Conservation (phyloP, 805 yeast genomes). For the Saturnispora halmiae region DNA sequence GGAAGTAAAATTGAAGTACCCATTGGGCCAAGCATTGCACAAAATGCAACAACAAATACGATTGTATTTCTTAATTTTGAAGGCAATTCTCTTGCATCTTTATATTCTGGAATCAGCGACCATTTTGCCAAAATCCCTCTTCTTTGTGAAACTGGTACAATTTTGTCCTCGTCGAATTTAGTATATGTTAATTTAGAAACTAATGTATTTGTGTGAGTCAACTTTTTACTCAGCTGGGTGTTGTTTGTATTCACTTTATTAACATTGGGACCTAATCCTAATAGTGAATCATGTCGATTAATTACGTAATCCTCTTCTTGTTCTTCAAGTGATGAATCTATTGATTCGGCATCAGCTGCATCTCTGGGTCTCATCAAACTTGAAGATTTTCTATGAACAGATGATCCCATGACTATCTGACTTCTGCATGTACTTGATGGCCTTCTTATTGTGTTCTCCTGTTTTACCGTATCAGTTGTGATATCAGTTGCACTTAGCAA, state of each 20-base stretch:
- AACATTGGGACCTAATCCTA: no score
- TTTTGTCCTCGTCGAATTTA: conserved; percentile 20
- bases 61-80: conserved; percentile 39
- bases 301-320: no score
- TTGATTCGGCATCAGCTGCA: background rate
- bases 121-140: conserved; percentile 51
- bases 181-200: conserved; percentile 16
- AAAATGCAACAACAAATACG: conserved; percentile 58
- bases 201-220: conserved; percentile 9
- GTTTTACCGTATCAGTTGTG: background rate
- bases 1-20: conserved; percentile 80
- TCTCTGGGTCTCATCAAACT: background rate
- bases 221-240: conserved; percentile 3
- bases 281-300: no score
- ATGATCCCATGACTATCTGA: conserved; percentile 3
- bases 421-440: conserved; percentile 2
- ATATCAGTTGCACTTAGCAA: no score
- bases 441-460: background rate
- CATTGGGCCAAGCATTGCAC: conserved; percentile 81
- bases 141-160: conserved; percentile 34
- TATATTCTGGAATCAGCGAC: conserved; percentile 57
- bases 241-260: background rate
- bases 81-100: conserved; percentile 62
- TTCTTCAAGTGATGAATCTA: conserved; percentile 1
- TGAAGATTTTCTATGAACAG: background rate